These are phyloP conservation scores for Calonectria crousiana DNA, from an alignment of 2,329 filamentous ascomycete species.

Conservation along the genomic window DNA sequence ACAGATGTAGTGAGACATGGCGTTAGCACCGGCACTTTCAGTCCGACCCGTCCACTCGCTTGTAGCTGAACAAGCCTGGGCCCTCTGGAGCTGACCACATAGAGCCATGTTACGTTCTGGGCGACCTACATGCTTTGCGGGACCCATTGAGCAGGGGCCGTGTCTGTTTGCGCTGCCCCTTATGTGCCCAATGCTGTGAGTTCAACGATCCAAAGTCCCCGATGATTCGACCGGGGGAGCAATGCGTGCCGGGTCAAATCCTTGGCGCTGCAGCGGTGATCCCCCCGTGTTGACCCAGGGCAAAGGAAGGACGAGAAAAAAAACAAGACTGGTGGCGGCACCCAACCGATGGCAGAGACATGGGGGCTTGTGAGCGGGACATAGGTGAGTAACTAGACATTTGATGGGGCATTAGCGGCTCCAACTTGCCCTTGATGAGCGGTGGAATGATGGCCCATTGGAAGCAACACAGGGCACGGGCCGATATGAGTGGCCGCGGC, in stretches of 20 bases:
- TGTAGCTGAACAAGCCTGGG: background rate
- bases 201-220: background rate
- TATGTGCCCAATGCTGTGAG: background rate
- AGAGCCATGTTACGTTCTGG: background rate
- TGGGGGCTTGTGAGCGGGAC: background rate
- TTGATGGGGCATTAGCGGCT: background rate
- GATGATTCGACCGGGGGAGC: slow-evolving; percentile 7
- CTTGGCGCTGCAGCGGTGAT: slow-evolving; percentile 7
- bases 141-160: background rate
- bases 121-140: background rate
- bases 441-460: background rate
- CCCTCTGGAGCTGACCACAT: background rate
- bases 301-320: background rate
- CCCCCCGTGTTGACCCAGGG: background rate
- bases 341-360: slow-evolving; percentile 9
- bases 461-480: background rate
- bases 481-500: slow-evolving; percentile 4
- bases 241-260: background rate
- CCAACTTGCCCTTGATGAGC: background rate
- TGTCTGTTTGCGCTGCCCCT: background rate
- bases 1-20: slow-evolving; percentile 14
- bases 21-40: slow-evolving; percentile 3
- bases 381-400: background rate
- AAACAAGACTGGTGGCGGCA: background rate
- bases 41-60: slow-evolving; percentile 4